A percentile compares a stretch with the other conserved stretches of the same genome.
Evolutionary conservation across 176 grass and related monocot species (phyloP).

Genomic region (Eragrostis nindensis): DNA sequence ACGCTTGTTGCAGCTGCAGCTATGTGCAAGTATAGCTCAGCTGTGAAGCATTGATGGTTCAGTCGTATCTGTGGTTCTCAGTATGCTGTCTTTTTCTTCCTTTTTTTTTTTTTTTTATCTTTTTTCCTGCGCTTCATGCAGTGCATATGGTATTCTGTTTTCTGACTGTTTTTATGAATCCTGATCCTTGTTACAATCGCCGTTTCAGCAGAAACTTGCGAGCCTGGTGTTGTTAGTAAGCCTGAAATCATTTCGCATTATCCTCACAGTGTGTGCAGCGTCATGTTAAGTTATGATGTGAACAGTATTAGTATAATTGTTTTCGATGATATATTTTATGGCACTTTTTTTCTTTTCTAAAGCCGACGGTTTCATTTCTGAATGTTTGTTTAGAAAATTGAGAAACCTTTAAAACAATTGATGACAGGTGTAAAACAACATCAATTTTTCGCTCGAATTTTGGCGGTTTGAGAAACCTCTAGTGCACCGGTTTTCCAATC

Average conservation of each 20-base stretch:
- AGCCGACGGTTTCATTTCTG: not conserved
- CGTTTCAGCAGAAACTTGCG: not conserved
- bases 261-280: not conserved
- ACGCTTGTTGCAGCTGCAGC: conserved; percentile 14
- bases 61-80: conserved; percentile 25
- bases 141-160: not conserved
- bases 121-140: not conserved
- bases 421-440: not conserved
- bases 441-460: too few relatives aligned
- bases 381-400: not conserved
- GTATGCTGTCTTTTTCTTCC: conserved; percentile 1
- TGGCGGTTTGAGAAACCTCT: too few relatives aligned
- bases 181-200: not conserved
- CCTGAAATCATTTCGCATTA: not conserved
- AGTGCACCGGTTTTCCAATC: too few relatives aligned
- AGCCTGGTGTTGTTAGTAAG: not conserved
- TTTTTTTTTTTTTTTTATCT: too few relatives aligned
- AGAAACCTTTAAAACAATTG: not conserved
- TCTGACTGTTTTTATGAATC: not conserved
- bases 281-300: not conserved
- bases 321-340: not conserved
- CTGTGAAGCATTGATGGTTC: conserved; percentile 38
- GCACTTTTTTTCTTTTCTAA: conserved; percentile 7
- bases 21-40: conserved; percentile 28
- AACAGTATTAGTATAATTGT: not conserved